Base-by-base conservation (phyloP, 306 rosid species). In the Astragalus membranaceus region DNA sequence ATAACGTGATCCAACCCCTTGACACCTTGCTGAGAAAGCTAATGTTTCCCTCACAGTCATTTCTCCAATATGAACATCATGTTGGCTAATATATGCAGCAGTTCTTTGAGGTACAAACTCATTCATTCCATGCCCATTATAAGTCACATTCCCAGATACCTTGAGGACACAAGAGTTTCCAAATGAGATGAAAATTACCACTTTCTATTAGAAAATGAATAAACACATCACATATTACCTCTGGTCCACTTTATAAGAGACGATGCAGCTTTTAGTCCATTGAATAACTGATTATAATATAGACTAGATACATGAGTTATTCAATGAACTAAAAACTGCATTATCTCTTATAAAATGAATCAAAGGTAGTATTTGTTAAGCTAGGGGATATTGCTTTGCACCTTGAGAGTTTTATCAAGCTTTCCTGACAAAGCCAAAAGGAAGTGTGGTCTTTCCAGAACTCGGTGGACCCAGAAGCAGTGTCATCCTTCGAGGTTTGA, bases 41-140 rank as follows among this genome's bases (percentile, higher is more conserved):
- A 92, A 78, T 10, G 98, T 88, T 79, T 92, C 96, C 68, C 96
- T 88, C 41, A 92, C 96, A 13, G 98, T 92, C 98, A 92, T 88
- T 72, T 92, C 96, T 26, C 92, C 95, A 48, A 81, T 78, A 33
- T 92, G 98, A 68, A 86, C 83, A 75, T 92, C 96, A 64, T 88
- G 81, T 15, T 92, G 96, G 47, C 93, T 80, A 58, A 92, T 88
- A 72, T 92, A 92, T 30, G 98, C 96, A 55, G 95, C 87, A 6
- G 96, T 92, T 80, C 96, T 92, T 13, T 80, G 88, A 29, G 98
- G 81, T 7, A 84, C 81, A 67, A 84, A 81, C 71, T 84, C 88
- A 1, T 67, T 6, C 83, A 84, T 70, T 48, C 8, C 79, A 50
- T 80, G 79, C 8, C 88, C 88, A 75, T 84, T 84, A 71, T 84